Evolutionary conservation across 805 yeast genomes (phyloP), one percentile per base, ranked within the genome.

Genomic region (Candida khao-thaluensis): DNA sequence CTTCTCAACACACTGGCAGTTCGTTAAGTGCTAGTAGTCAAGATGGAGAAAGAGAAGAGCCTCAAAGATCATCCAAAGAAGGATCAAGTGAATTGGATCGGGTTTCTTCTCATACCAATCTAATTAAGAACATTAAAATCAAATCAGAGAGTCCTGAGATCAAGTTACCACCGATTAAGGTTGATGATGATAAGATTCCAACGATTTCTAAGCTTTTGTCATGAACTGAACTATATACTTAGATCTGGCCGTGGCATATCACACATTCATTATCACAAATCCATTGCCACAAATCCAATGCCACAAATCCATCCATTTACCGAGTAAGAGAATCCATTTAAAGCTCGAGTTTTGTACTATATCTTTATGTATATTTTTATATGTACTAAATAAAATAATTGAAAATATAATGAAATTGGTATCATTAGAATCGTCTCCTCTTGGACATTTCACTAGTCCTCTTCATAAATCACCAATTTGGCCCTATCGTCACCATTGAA

Each of bases 201-300:
- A 48, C 49, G 8, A 54, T 56, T 11, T 53, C 59, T 14, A 56
- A 55, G 34, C 35, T 56, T 25, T 37, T 53, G 15, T 51, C 56
- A 7, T 51, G 35, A 33, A 10, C 9, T 22, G n/a, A n/a, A n/a
- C n/a, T n/a, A n/a, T n/a, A n/a, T n/a, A n/a, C n/a, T n/a, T n/a
- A n/a, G n/a, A n/a, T n/a, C n/a, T n/a, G n/a, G n/a, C n/a, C n/a
- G n/a, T n/a, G n/a, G n/a, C n/a, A n/a, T n/a, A n/a, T n/a, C n/a
- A n/a, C n/a, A n/a, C n/a, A n/a, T n/a, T n/a, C n/a, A n/a, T n/a
- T n/a, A n/a, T n/a, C n/a, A n/a, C n/a, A n/a, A n/a, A n/a, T n/a
- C n/a, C n/a, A n/a, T n/a, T n/a, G n/a, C n/a, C n/a, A n/a, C n/a
- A n/a, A n/a, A n/a, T n/a, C n/a, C n/a, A n/a, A n/a, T n/a, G n/a